These are phyloP conservation scores for Trypanosoma avium DNA, from an alignment of 208 protist species.

Conservation along the genomic window DNA sequence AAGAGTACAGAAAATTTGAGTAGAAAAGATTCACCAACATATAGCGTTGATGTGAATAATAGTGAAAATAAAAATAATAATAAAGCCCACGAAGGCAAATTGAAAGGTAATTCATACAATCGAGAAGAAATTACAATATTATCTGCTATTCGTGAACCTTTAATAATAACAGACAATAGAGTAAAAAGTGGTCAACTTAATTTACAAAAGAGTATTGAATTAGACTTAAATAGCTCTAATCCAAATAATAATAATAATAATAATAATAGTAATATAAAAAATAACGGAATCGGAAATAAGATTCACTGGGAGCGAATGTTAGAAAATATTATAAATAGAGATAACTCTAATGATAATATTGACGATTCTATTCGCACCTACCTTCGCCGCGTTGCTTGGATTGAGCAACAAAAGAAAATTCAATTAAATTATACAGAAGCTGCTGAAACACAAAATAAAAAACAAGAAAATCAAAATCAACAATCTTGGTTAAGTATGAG, in stretches of 20 bases:
- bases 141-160: conserved; percentile 16
- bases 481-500: conserved; percentile 45
- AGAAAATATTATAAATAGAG: no score
- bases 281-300: neutral
- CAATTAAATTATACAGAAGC: no score
- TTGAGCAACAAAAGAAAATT: conserved; percentile 43
- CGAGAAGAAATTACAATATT: conserved; percentile 21
- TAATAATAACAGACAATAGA: neutral
- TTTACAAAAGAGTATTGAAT: neutral
- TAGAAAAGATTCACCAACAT: neutral
- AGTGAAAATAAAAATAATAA: neutral
- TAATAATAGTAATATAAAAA: neutral
- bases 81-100: neutral
- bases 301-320: no score
- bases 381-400: conserved; percentile 61
- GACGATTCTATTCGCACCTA: conserved; percentile 51
- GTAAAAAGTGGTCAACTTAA: no score
- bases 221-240: no score
- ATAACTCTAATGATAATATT: conserved; percentile 20
- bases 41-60: neutral
- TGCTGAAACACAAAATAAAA: no score
- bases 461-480: no score
- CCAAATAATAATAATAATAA: neutral
- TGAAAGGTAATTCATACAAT: neutral
- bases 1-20: conserved; percentile 4